Evolutionary conservation across 1,284 basidiomycete genomes (phyloP).

Genomic region (Malassezia vespertilionis): DNA sequence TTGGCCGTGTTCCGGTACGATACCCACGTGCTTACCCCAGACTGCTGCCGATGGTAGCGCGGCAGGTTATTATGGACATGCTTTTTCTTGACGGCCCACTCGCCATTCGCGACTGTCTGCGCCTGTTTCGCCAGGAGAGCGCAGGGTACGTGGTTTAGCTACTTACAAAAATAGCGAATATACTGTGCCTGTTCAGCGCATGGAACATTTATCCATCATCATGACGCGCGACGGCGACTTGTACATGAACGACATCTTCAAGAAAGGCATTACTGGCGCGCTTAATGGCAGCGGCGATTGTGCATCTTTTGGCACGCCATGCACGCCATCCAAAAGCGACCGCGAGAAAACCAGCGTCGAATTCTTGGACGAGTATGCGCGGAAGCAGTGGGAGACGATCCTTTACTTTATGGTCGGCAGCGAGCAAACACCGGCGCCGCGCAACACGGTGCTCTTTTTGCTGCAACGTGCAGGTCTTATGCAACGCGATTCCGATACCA

Average conservation of each 20-base stretch:
- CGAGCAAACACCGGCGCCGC: slow-evolving; percentile 60
- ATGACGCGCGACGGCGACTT: slow-evolving; percentile 43
- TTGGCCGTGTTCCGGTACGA: slow-evolving; percentile 78
- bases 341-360: slow-evolving; percentile 53
- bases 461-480: slow-evolving; percentile 79
- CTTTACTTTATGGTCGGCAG: slow-evolving; percentile 98
- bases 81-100: slow-evolving; percentile 80
- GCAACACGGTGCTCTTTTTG: slow-evolving; percentile 70
- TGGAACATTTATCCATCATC: slow-evolving; percentile 25
- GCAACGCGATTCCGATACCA: slow-evolving; percentile 40
- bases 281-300: slow-evolving; percentile 79
- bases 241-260: slow-evolving; percentile 49
- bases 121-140: slow-evolving; percentile 62
- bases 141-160: slow-evolving; percentile 55
- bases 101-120: slow-evolving; percentile 60
- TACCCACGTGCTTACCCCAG: slow-evolving; percentile 49
- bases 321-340: slow-evolving; percentile 52
- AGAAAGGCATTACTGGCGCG: slow-evolving; percentile 56
- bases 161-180: slow-evolving; percentile 20
- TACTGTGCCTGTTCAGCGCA: slow-evolving; percentile 21
- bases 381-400: slow-evolving; percentile 93
- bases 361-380: slow-evolving; percentile 69
- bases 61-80: slow-evolving; percentile 80
- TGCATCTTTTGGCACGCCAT: slow-evolving; percentile 79
- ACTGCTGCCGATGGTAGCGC: slow-evolving; percentile 69